Base-by-base conservation (phyloP, 164 flowering plant genomes). In the Magnolia changhungtana region DNA sequence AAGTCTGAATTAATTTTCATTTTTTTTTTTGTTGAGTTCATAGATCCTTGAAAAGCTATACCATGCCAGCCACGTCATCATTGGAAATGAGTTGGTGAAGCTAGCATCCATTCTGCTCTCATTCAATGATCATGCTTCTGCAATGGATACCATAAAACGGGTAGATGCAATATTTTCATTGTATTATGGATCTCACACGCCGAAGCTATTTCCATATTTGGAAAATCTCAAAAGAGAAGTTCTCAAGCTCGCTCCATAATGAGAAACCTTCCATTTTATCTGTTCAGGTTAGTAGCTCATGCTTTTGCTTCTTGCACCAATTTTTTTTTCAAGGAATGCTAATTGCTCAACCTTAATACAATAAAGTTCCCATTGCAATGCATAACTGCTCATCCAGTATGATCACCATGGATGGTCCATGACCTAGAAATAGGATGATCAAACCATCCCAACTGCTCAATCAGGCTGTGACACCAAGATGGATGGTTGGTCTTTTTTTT, bases 11-110 rank as follows among this genome's bases (percentile, higher is more conserved):
- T 8, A 18, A 59, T 7, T 16, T 72, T 16, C 16, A 27, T 0
- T 24, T 24, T 24, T 24, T 24, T 24, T 37, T 75, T 72, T 4
- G 20, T 24, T 78, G 75, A 31, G 58, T 67, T 81, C 24, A 55
- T 89, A 93, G 98, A 92, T 92, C 74, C 86, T 94, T 66, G 90
- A 89, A 79, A 89, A 83, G 82, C 92, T 94, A 14, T 94, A 92
- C 77, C 86, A 76, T 79, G 75, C 82, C 18, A 81, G 84, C 81
- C 95, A 94, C 80, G 90, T 94, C 71, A 92, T 79, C 79, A 83
- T 94, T 78, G 98, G 88, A 83, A 83, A 92, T 82, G 98, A 94
- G 82, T 80, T 94, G 82, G 80, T 89, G 74, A 94, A 94, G 86
- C 89, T 92, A 61, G 83, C 90, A 6, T 87, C 94, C 20, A 83